Evolutionary conservation across 306 rosid species (phyloP).

Genomic region (cucumber (Cucumis sativus)): DNA sequence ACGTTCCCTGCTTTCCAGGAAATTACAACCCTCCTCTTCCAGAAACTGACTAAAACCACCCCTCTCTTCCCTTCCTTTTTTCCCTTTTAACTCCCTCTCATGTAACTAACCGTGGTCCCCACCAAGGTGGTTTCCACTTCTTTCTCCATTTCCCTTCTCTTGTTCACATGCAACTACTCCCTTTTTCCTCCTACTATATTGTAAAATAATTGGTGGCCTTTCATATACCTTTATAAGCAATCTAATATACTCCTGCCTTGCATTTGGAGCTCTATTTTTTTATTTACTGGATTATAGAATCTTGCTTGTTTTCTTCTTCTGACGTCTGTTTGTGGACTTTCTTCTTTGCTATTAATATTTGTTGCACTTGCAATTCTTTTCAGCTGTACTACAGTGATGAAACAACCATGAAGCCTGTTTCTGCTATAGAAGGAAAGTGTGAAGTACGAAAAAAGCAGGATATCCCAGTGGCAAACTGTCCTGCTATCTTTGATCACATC

Average conservation of each 20-base stretch:
- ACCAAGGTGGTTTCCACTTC: no score
- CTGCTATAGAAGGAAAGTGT: conserved; percentile 31
- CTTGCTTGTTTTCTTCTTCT: neutral
- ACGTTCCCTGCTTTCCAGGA: no score
- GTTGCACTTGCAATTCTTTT: conserved; percentile 3
- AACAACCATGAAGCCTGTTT: conserved; percentile 11
- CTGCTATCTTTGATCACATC: conserved; percentile 27
- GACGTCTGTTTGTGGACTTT: neutral
- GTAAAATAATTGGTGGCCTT: no score
- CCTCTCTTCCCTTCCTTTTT: no score
- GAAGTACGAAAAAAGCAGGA: conserved; percentile 38
- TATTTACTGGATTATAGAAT: neutral
- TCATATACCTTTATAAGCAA: neutral
- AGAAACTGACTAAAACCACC: no score
- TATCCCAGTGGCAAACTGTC: conserved; percentile 17
- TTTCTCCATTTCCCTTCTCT: no score
- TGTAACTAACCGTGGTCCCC: no score
- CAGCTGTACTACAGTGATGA: conserved; percentile 43
- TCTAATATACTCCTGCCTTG: neutral
- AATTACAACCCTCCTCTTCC: no score
- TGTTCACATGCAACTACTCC: no score
- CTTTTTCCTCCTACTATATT: no score
- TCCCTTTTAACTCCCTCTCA: no score
- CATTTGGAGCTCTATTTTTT: neutral
- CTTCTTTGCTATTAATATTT: neutral